Evolutionary conservation across 441 rosid genomes (phyloP), one percentile per base, ranked within the genome.

Genomic region (Geranium incanum): DNA sequence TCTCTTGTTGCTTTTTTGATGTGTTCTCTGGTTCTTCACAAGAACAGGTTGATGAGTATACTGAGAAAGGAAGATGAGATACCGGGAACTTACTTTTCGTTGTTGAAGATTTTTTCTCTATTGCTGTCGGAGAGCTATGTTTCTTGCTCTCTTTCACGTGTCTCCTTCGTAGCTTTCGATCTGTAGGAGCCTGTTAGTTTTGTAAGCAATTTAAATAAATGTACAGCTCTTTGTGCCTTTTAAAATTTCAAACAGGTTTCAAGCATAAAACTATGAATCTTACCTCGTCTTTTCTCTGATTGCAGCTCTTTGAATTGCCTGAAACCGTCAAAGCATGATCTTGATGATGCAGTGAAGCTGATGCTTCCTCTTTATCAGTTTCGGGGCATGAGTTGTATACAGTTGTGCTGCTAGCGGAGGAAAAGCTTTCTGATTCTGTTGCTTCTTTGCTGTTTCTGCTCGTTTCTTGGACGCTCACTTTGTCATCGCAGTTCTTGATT

Each of bases 371-470:
- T 13, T 48, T 63, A 69, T 82, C 82, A 65, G 75, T 77, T 2
- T 75, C 80, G 2, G 79, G 71, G 70, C 82, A 80, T 71, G 86
- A 87, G 75, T 77, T 68, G 39, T 75, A 81, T 63, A 75, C 74
- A 3, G 82, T 80, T 65, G 76, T 66, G 79, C 78, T 71, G 74
- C 85, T 77, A 36, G 79, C 76, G 0, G 81, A 73, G 66, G 85
- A 84, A 74, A 73, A 79, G 60, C 71, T 69, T 39, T 80, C 80
- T 0, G 68, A 23, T 36, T 81, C 84, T 45, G 71, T 77, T 15
- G 39, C 76, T 73, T 80, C 76, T 38, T 72, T 75, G 60, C 36
- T 28, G 52, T 66, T 64, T 70, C 62, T 67, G 15, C 23, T 15
- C 36, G 50, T 72, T 72, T 80, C 74, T 36, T 55, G 66, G 60